These are phyloP conservation scores for Rubia peregrina DNA, from an alignment of 305 asterid species.

Conservation along the genomic window DNA sequence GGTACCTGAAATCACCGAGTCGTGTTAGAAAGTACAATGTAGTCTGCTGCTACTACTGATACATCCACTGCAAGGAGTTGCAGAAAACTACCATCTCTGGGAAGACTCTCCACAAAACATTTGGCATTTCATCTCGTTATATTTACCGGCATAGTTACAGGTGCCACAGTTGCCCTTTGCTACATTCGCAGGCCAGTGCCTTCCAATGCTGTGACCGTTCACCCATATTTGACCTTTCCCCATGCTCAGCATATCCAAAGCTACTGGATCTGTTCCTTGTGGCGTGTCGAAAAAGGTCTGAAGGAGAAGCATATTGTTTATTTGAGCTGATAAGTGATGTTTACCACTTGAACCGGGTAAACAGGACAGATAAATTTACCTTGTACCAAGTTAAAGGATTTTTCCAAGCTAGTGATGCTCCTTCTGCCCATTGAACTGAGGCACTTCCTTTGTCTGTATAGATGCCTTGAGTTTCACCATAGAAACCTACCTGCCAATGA, in stretches of 20 bases:
- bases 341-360: constrained; percentile 32
- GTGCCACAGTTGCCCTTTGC: constrained; percentile 59
- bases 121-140: constrained; percentile 59
- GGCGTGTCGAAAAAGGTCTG: constrained; percentile 35
- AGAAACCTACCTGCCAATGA: constrained; percentile 52
- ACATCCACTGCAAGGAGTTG: not conserved
- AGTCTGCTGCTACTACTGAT: not conserved
- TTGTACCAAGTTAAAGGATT: constrained; percentile 90
- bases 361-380: constrained; percentile 29
- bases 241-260: constrained; percentile 34
- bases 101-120: constrained; percentile 64
- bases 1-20: constrained; percentile 50
- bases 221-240: constrained; percentile 40
- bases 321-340: constrained; percentile 15
- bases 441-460: constrained; percentile 53
- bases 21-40: constrained; percentile 4
- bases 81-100: constrained; percentile 61
- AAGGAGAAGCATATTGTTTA: constrained; percentile 1
- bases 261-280: constrained; percentile 30
- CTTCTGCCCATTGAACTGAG: constrained; percentile 65
- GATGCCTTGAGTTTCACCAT: constrained; percentile 59
- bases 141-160: constrained; percentile 66
- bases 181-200: constrained; percentile 50
- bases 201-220: constrained; percentile 33
- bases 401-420: constrained; percentile 50